Evolutionary conservation across 164 flowering plant species (phyloP).

Genomic region (Sextonia rubra): DNA sequence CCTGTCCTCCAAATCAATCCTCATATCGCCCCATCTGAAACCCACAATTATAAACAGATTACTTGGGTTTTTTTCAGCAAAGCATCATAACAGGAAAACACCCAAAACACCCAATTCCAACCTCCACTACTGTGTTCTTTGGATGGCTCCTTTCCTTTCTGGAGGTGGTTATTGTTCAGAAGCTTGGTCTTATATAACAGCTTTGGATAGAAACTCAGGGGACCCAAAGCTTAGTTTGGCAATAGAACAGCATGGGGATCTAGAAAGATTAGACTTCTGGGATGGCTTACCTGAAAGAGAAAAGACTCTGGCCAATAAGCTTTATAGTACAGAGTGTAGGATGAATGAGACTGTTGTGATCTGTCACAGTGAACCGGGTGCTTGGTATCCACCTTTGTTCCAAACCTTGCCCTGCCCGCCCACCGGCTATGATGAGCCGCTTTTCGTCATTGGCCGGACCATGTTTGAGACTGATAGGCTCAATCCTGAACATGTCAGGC

Average conservation of each 20-base stretch:
- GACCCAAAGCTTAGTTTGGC: conserved; percentile 37
- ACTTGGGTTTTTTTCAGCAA: conserved; percentile 13
- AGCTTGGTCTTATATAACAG: conserved; percentile 73
- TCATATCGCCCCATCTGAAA: conserved; percentile 17
- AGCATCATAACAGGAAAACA: conserved; percentile 14
- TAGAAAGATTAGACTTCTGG: conserved; percentile 57
- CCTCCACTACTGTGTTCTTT: conserved; percentile 43
- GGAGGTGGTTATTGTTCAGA: conserved; percentile 90
- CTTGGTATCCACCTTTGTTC: conserved; percentile 78
- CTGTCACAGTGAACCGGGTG: conserved; percentile 89
- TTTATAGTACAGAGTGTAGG: conserved; percentile 41
- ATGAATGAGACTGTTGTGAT: conserved; percentile 56
- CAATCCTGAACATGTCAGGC: conserved; percentile 43
- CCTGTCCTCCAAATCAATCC: conserved; percentile 10
- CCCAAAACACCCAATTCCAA: conserved; percentile 12
- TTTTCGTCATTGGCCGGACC: conserved; percentile 63
- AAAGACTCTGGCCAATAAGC: conserved; percentile 41
- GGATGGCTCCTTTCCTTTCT: conserved; percentile 90
- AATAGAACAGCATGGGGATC: conserved; percentile 70
- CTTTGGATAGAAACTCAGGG: conserved; percentile 30
- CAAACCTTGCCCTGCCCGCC: conserved; percentile 75
- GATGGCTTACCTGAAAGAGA: conserved; percentile 47
- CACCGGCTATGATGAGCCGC: conserved; percentile 34
- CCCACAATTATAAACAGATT: conserved; percentile 17
- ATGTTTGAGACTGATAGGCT: conserved; percentile 81